Evolutionary conservation across 192 early-diverging fungal species (phyloP), one percentile per base, ranked within the genome.

Genomic region (Backusella morwellensis): DNA sequence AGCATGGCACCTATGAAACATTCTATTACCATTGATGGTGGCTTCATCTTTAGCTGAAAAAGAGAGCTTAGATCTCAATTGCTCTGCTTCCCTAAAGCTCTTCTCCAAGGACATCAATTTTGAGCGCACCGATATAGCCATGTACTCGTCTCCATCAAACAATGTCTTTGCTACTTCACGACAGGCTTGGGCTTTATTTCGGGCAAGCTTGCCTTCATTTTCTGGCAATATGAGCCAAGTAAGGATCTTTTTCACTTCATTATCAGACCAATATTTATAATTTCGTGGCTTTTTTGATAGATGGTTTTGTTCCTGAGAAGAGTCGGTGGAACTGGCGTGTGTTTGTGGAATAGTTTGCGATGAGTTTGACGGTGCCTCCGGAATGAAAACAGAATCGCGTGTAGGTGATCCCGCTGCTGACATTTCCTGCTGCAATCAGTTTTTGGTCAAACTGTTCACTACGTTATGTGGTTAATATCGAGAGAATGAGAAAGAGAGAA

Each of bases 221-320:
- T 34, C 67, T 36, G 67, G 67, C 17, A 68, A 68, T 34, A 4
- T 68, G 12, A 68, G 35, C 67, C 67, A 68, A 17, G 14, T 34
- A n/a, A 68, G 35, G 7, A 68, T 68, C 34, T 68, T 68, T 19
- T 36, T 34, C 21, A 68, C 67, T 68, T 68, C 67, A 68, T 21
- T 36, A 36, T 68, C 67, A 35, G 67, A 68, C 67, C 67, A 68
- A 36, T 68, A 68, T 36, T 68, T 68, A 68, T 68, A 68, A 36
- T 68, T 68, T 1, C 67, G 67, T 35, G 67, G 67, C 15, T 68
- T 68, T 19, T 68, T 68, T 68, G 67, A 68, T 68, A 32, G 8
- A n/a, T 68, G 15, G 19, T 29, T 63, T 63, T 68, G 67, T 68
- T 68, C 67, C 35, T 68, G 67, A 35, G 35, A 68, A 19, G 34